Base-by-base conservation (phyloP, 2,329 filamentous ascomycete genomes). In the Colletotrichum higginsianum region DNA sequence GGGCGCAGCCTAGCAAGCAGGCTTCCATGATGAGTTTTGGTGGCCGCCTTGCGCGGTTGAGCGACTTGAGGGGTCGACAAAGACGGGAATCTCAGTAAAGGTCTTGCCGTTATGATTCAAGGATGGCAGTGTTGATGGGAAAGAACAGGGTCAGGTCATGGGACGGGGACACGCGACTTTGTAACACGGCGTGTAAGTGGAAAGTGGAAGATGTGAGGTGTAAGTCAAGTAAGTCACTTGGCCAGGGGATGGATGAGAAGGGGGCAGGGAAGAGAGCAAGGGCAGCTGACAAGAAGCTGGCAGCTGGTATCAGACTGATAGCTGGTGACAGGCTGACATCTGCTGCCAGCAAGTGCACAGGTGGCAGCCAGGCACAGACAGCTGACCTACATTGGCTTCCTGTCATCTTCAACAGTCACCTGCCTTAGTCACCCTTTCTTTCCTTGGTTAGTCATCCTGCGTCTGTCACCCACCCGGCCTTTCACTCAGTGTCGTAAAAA, bases 191-290 rank as follows among this genome's bases (percentile, higher is more conserved):
- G 13, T 18, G 57, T 18, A 38, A 11, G 53, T 40, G 12, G 38
- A 26, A 18, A 35, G 16, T 26, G 15, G 5, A 53, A 11, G 16
- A 55, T 12, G 26, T 23, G 55, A 50, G 11, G 15, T 26, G 35
- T 30, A 55, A 42, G 66, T 64, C 66, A 69, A 66, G 26, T 53
- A 69, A 66, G 26, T 53, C 35, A 16, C 23, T 50, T 30, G 8
- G 9, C 60, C 50, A n/a, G 30, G 49, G 58, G 16, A n/a, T 46
- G 30, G n/a, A 35, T 44, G 61, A 65, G 61, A 5, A 46, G 46
- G n/a, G 61, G 18, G 44, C 49, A 9, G 11, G 15, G 21, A 6
- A 1, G 21, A 13, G 49, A n/a, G 44, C 16, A 16, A 16, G 42
- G 44, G 44, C 15, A 18, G 44, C 7, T 46, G 44, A 15, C 15